Evolutionary conservation across 805 yeast genomes (phyloP).

Genomic region (Yarrowia sp.): DNA sequence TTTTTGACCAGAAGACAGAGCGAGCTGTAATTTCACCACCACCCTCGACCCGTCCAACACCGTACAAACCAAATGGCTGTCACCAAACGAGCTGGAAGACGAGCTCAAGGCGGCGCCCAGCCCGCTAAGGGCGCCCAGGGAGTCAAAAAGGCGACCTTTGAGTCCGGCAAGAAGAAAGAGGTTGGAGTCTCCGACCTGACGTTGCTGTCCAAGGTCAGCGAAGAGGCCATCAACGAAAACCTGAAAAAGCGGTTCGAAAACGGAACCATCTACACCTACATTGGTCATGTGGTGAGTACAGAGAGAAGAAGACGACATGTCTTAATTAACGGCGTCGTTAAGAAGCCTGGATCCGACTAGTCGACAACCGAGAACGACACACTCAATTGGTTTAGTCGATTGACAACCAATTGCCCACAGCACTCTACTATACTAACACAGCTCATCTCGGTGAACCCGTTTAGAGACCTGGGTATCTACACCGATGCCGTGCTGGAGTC

Average conservation of each 20-base stretch:
- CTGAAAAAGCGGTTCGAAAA: constrained; percentile 87
- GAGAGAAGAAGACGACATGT: background rate
- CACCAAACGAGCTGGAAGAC: constrained; percentile 73
- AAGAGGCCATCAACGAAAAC: constrained; percentile 91
- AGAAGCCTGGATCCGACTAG: background rate
- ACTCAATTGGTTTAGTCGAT: too few species aligned
- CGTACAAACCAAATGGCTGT: constrained; percentile 64
- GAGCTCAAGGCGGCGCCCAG: constrained; percentile 61
- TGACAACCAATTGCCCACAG: too few species aligned
- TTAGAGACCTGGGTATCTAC: constrained; percentile 94
- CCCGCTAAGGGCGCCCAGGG: constrained; percentile 53
- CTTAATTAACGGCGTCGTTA: too few species aligned
- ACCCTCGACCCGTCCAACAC: background rate
- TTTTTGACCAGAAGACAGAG: background rate
- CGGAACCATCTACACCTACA: constrained; percentile 73
- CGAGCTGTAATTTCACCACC: background rate
- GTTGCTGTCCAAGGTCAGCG: constrained; percentile 82
- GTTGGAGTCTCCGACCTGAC: constrained; percentile 99
- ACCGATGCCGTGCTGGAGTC: constrained; percentile 76
- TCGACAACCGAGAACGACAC: too few species aligned
- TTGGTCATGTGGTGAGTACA: constrained; percentile 51
- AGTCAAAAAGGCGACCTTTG: constrained; percentile 89
- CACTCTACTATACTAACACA: constrained; percentile 38
- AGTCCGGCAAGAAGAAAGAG: constrained; percentile 85
- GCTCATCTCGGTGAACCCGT: constrained; percentile 94